phyloP scores from a whole-genome alignment of 805 yeast species.

The Wickerhamomyces subpelliculosus region DNA sequence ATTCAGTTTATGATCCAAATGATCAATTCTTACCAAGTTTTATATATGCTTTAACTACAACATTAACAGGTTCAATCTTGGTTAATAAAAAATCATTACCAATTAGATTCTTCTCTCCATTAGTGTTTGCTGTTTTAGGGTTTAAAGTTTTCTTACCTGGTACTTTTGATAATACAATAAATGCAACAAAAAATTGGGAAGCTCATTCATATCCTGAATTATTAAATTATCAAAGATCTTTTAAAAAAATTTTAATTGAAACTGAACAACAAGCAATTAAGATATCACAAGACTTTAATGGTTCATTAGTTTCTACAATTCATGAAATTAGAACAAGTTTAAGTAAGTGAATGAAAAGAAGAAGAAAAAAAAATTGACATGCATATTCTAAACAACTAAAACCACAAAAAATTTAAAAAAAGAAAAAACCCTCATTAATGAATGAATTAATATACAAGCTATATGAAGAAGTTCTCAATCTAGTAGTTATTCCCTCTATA shows the following conservation, averaged over 20 bases:
- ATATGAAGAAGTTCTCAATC: neutral
- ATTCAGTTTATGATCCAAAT: conserved; percentile 20
- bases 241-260: conserved; percentile 12
- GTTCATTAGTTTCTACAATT: conserved; percentile 11
- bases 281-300: conserved; percentile 6
- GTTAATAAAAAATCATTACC: conserved; percentile 41
- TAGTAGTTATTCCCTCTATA: neutral
- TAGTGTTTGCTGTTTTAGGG: conserved; percentile 39
- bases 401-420: neutral
- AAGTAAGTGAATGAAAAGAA: conserved; percentile 4
- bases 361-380: neutral
- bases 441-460: neutral
- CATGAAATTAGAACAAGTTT: conserved; percentile 17
- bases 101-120: conserved; percentile 44
- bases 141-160: conserved; percentile 44
- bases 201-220: conserved; percentile 32
- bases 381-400: neutral
- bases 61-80: conserved; percentile 51
- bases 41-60: conserved; percentile 46
- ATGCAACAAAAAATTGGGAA: conserved; percentile 23
- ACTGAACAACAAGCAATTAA: conserved; percentile 9
- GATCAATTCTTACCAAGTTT: conserved; percentile 40
- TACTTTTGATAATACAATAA: conserved; percentile 30
- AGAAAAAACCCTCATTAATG: neutral
- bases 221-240: conserved; percentile 18